Conservation (phyloP, 129 eudicot genomes). For the Artemisia annua region DNA sequence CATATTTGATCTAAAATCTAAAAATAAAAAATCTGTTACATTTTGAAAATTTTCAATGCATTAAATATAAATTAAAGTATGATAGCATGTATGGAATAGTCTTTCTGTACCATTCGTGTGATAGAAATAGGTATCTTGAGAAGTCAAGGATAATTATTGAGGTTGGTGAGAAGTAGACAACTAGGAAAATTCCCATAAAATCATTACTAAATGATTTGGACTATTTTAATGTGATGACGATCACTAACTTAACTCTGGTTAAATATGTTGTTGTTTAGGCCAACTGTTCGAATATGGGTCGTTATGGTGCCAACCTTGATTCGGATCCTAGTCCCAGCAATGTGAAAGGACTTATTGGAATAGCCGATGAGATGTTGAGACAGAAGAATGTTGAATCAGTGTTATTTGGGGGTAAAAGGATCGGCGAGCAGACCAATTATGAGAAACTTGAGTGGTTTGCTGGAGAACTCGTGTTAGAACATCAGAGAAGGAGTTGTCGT, state of each 20-base stretch:
- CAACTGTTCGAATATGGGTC: too few relatives aligned
- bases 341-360: too few relatives aligned
- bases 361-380: too few relatives aligned
- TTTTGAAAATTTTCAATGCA: background rate
- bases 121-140: background rate
- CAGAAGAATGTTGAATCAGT: slow-evolving; percentile 81
- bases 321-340: too few relatives aligned
- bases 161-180: too few relatives aligned
- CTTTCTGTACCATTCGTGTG: background rate
- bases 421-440: slow-evolving; percentile 60
- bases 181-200: too few relatives aligned
- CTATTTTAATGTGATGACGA: too few relatives aligned
- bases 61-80: slow-evolving; percentile 2
- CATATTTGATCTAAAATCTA: slow-evolving; percentile 12
- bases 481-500: slow-evolving; percentile 79
- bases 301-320: too few relatives aligned
- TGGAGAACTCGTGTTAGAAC: slow-evolving; percentile 77
- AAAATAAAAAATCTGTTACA: background rate
- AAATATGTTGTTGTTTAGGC: too few relatives aligned
- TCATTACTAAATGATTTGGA: too few relatives aligned
- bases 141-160: slow-evolving; percentile 14
- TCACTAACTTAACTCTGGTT: too few relatives aligned
- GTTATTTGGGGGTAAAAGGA: slow-evolving; percentile 71
- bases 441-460: slow-evolving; percentile 95
- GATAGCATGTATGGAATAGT: background rate